Base-by-base conservation (phyloP, 108 stramenopile genomes). In the Chaetoceros muelleri region DNA sequence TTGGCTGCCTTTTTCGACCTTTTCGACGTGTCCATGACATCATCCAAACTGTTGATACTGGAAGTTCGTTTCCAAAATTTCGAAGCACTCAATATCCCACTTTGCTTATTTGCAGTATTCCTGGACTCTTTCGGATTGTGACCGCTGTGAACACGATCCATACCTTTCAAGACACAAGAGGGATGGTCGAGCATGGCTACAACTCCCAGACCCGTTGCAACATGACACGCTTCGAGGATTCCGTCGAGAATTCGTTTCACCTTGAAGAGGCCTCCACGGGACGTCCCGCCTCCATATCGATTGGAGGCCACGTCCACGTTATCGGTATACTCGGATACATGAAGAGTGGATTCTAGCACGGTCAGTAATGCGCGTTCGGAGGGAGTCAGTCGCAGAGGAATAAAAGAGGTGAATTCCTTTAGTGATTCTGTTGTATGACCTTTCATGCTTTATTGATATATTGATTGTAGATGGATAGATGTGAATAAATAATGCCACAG, bases 301-400 rank as follows among this genome's bases (percentile, higher is more conserved):
- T 46, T 28, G 21, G 55, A 49, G 23, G 66, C 60, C 0, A 74
- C 67, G 59, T 81, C 80, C 7, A 81, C 77, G 23, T 73, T 62
- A 52, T 80, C 84, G 1, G 84, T 89, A 56, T 85, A 89, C 58
- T 83, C 82, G 18, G 54, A 58, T 21, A 79, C 78, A 49, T 72
- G 46, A 19, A 79, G 46, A 3, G 74, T 62, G 19, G 64, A 48
- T 57, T 75, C 66, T 46, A 79, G 24, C 1, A 79, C 68, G 16
- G 25, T 61, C 18, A 79, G 53, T 40, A 72, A 48, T 1, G 58
- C 30, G 10, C 78, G 66, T 56, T 79, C 74, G 48, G 57, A 58
- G 1, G 64, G 16, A 16, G 71, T 44, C 13, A 75, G 59, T 22
- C 74, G 73, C 30, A 79, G n/a, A 18, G 78, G 78, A 22, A 79